Conservation (phyloP, 768 basidiomycete species). For the Leccinum barrowsii region DNA sequence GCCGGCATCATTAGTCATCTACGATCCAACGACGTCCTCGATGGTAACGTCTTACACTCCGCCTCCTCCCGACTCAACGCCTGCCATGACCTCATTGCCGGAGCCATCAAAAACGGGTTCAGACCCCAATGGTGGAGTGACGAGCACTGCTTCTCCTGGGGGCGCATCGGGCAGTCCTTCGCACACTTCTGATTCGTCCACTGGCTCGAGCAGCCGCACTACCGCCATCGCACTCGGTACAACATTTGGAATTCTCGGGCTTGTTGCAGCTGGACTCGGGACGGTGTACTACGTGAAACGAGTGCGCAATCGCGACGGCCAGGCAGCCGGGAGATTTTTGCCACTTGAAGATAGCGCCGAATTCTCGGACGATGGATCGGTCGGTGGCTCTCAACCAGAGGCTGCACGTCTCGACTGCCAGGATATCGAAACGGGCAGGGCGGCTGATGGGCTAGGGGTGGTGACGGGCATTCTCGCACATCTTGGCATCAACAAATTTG, state of each 20-base stretch:
- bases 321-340: constrained; percentile 11
- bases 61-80: constrained; percentile 27
- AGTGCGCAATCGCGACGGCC: constrained; percentile 9
- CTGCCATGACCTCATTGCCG: constrained; percentile 34
- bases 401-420: constrained; percentile 1
- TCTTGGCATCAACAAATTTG: constrained; percentile 21
- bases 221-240: constrained; percentile 60
- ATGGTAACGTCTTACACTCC: constrained; percentile 43
- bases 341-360: constrained; percentile 22
- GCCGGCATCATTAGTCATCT: constrained; percentile 53
- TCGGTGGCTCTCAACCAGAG: constrained; percentile 7
- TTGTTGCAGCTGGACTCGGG: constrained; percentile 42
- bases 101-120: constrained; percentile 31
- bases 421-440: neutral
- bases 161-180: constrained; percentile 15
- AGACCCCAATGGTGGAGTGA: constrained; percentile 4
- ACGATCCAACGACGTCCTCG: constrained; percentile 35
- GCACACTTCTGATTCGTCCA: constrained; percentile 8
- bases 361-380: constrained; percentile 5
- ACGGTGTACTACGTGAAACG: constrained; percentile 46
- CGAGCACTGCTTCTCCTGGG: constrained; percentile 7
- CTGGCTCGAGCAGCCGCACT: constrained; percentile 23
- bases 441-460: neutral
- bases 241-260: constrained; percentile 55
- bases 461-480: constrained; percentile 19